Conservation (phyloP, 2,329 filamentous ascomycete species). For the Paecilomyces sp. region DNA sequence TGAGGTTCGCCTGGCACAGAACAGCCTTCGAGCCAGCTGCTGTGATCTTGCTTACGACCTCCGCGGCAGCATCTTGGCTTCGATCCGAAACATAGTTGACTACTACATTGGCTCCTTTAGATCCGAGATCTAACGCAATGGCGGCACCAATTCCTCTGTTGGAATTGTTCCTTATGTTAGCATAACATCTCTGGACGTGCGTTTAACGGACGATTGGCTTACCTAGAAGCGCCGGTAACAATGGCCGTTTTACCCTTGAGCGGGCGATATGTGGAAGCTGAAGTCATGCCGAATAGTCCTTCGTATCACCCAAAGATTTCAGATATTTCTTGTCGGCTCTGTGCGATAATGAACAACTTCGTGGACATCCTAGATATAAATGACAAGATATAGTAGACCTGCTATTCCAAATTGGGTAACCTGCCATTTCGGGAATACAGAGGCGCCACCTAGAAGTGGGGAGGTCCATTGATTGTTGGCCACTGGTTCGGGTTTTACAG, state of each 20-base stretch:
- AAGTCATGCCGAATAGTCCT: too few species aligned
- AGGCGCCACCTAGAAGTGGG: too few species aligned
- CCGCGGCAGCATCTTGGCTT: neutral
- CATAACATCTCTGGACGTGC: neutral
- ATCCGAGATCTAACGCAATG: slow-evolving; percentile 60
- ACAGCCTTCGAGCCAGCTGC: slow-evolving; percentile 5
- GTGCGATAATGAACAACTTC: too few species aligned
- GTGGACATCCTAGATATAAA: too few species aligned
- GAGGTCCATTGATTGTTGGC: too few species aligned
- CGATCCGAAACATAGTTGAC: slow-evolving; percentile 50
- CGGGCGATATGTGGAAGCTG: too few species aligned
- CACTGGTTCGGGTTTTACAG: too few species aligned
- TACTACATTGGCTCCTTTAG: slow-evolving; percentile 58
- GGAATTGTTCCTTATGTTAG: neutral
- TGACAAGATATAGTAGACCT: too few species aligned
- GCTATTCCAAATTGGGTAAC: too few species aligned
- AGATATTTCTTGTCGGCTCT: too few species aligned
- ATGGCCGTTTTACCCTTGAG: slow-evolving; percentile 21
- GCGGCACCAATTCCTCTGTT: slow-evolving; percentile 57
- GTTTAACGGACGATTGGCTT: neutral
- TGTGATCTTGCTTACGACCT: slow-evolving; percentile 1
- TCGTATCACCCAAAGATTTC: too few species aligned
- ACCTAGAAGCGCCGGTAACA: slow-evolving; percentile 31
- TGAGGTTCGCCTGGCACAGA: slow-evolving; percentile 7
- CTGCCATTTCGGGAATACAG: too few species aligned